A percentile compares a stretch with the other conserved stretches of the same genome.
Conservation (phyloP, 495 filamentous ascomycete species). For the Stereocaulon alpinum region DNA sequence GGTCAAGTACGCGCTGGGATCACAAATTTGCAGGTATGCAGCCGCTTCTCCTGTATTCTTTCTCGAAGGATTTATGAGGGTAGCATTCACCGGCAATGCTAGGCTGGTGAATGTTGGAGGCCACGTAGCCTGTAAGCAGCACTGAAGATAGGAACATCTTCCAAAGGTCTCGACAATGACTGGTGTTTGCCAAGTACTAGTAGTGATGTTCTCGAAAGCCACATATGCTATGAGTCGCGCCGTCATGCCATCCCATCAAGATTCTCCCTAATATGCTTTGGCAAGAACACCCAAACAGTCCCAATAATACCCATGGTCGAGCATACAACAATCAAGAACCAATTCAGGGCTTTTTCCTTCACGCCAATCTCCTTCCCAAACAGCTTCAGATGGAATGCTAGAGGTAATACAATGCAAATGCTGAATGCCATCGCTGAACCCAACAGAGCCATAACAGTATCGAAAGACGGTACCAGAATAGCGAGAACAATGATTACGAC, state of each 20-base stretch:
- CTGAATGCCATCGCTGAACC: slow-evolving; percentile 86
- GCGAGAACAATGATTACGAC: slow-evolving; percentile 56
- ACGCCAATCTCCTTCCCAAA: slow-evolving; percentile 69
- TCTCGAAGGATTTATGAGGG: no score
- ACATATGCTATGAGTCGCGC: not conserved
- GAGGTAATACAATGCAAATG: slow-evolving; percentile 83
- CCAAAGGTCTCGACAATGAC: not conserved
- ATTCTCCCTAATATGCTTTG: slow-evolving; percentile 38
- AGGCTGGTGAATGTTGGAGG: not conserved
- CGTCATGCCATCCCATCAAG: slow-evolving; percentile 4
- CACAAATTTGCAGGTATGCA: no score
- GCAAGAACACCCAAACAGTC: slow-evolving; percentile 81
- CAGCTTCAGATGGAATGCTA: slow-evolving; percentile 86
- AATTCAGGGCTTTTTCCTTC: slow-evolving; percentile 55
- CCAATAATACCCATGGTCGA: slow-evolving; percentile 60
- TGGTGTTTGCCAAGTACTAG: not conserved
- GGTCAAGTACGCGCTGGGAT: no score
- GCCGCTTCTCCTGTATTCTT: no score
- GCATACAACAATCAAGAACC: slow-evolving; percentile 58
- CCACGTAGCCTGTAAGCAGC: not conserved
- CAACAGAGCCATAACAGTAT: slow-evolving; percentile 89
- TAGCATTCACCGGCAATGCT: no score
- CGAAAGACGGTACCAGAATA: slow-evolving; percentile 79
- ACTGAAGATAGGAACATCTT: not conserved
- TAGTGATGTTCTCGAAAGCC: not conserved